Evolutionary conservation across 1,284 basidiomycete genomes (phyloP), one percentile per base, ranked within the genome.

Genomic region (Pyrrhoderma lamaoense): DNA sequence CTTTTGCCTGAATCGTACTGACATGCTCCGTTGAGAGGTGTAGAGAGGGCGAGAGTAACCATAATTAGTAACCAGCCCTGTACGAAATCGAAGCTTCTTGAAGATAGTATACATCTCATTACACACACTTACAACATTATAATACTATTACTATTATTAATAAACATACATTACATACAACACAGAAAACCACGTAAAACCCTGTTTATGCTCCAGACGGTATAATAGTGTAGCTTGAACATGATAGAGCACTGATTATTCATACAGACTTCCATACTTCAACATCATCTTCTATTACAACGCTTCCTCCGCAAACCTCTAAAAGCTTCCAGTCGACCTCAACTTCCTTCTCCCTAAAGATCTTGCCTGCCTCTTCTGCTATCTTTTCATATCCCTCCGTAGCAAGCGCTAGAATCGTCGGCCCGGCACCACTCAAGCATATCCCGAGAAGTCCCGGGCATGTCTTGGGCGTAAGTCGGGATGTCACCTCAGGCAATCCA

Each of bases 381-480:
- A 96, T 93, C 8, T 71, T 71, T 49, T 93, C 87, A 60, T 89
- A 95, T 38, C 85, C 85, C 43, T 72, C 70, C 0, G 90, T 95
- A 0, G 95, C 94, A n/a, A 99, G 79, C 0, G 96, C 96, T 51
- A 99, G 77, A 59, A 99, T 97, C 1, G 96, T 98, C 1, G 96
- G 96, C 0, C 96, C 96, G 1, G 96, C 96, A 7, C 96, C 96
- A 1, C 94, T 98, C 25, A 99, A 80, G 65, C 96, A 99, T 57
- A 99, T 98, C 4, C 96, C 96, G 16, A 99, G 76, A 2, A 99
- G 73, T 9, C 96, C 96, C 0, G 92, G 90, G 68, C 99, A 94
- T 0, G 88, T 85, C 13, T 76, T 62, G 4, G 94, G 94, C 0
- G 93, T 96, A 51, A 99, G 86, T 14, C 77, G 76, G 23, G 88